Evolutionary conservation across 2,329 filamentous ascomycete species (phyloP), one percentile per base, ranked within the genome.

Genomic region (Ilyonectria robusta): DNA sequence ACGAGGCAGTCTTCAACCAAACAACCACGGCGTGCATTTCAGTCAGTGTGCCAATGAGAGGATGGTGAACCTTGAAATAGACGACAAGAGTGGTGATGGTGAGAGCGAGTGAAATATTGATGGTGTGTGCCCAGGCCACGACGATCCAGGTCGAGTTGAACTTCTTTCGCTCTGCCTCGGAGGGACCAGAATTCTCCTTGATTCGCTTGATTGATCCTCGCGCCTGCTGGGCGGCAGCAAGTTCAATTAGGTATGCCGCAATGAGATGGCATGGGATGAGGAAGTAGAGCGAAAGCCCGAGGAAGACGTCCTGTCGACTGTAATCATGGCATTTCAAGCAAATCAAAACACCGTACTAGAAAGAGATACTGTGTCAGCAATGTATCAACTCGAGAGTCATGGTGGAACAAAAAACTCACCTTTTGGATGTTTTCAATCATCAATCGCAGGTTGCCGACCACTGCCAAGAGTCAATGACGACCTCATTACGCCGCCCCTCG

Each of bases 341-440:
- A 72, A 99, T 97, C 65, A 98, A 86, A 65, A 98, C 94, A 60
- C 96, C 96, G 78, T 99, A 99, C 93, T 95, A 78, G 50, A n/a
- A 35, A 15, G 17, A 21, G 5, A 3, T n/a, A 21, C 6, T 26
- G 6, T 58, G 55, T 76, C 51, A 74, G 67, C 48, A 23, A 17
- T 19, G 6, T 21, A 17, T 59, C 37, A 35, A 26, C 57, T 46
- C 23, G 10, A 17, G 19, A 26, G 19, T 42, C 29, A 59, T 50
- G 10, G 13, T 13, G 29, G 42, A 33, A 60, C 26, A 26, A 8
- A 19, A 23, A 59, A 70, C 70, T 68, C 78, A 94, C 93, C 87
- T 98, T 98, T 85, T 95, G 93, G 73, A 95, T 94, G 78, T 99
- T 99, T 82, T 98, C 96, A 77, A 99, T 94, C 84, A 98, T 94